These are phyloP conservation scores for Phytophthora europaea DNA, from an alignment of 352 stramenopile species.

Conservation along the genomic window DNA sequence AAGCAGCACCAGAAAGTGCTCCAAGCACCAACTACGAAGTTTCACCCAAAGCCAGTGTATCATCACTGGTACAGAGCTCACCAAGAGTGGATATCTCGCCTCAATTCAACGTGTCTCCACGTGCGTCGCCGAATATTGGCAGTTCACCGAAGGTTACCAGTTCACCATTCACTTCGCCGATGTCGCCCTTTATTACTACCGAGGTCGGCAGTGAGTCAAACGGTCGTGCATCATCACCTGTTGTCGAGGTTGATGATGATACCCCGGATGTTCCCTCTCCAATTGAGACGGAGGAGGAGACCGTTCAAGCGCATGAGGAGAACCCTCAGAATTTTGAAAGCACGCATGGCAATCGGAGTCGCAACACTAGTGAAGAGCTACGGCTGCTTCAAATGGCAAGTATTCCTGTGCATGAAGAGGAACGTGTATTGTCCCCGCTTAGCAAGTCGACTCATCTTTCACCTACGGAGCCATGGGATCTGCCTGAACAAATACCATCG, in stretches of 20 bases:
- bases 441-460: conserved; percentile 37
- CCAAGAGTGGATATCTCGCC: conserved; percentile 27
- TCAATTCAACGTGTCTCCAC: conserved; percentile 24
- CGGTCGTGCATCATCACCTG: conserved; percentile 4
- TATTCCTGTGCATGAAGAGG: conserved; percentile 28
- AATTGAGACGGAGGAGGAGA: conserved; percentile 14
- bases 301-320: conserved; percentile 11
- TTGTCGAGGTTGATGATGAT: conserved; percentile 19
- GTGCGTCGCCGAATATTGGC: conserved; percentile 26
- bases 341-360: conserved; percentile 26
- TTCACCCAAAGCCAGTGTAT: conserved; percentile 33
- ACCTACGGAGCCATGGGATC: conserved; percentile 45
- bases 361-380: conserved; percentile 42
- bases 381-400: conserved; percentile 11
- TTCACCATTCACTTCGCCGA: conserved; percentile 38
- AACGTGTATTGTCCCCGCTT: conserved; percentile 32
- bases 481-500: conserved; percentile 39
- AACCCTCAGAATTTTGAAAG: conserved; percentile 14
- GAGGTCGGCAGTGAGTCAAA: conserved; percentile 16
- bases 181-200: conserved; percentile 27
- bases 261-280: background rate
- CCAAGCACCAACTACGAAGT: conserved; percentile 30
- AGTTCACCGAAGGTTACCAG: conserved; percentile 43
- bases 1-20: conserved; percentile 13
- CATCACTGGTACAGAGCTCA: conserved; percentile 23